Conservation (phyloP, 2,329 filamentous ascomycete genomes). For the Fusarium metavorans region DNA sequence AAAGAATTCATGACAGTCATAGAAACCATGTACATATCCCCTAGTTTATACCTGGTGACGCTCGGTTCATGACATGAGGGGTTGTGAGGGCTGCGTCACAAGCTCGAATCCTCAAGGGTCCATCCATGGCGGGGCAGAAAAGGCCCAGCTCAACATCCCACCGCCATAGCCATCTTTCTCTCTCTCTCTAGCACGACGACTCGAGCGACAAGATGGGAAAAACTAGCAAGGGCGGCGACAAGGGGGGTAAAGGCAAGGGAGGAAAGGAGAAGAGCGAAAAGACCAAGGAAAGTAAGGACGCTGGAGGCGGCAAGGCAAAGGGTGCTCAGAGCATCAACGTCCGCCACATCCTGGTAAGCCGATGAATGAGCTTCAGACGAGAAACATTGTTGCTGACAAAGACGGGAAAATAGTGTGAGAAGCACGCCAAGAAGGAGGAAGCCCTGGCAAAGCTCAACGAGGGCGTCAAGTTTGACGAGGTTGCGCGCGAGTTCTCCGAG, state of each 20-base stretch:
- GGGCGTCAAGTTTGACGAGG: slow-evolving; percentile 79
- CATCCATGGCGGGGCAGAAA: slow-evolving; percentile 31
- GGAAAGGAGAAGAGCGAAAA: slow-evolving; percentile 40
- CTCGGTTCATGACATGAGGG: neutral
- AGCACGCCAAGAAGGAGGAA: slow-evolving; percentile 82
- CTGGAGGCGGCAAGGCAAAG: slow-evolving; percentile 54
- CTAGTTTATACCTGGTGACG: neutral
- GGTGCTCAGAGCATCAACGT: slow-evolving; percentile 79
- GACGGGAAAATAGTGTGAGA: slow-evolving; percentile 68
- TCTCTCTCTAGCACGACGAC: slow-evolving; percentile 18
- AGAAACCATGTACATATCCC: neutral
- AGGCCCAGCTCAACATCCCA: slow-evolving; percentile 16
- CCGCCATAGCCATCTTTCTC: slow-evolving; percentile 3
- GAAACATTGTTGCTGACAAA: slow-evolving; percentile 14
- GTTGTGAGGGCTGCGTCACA: neutral
- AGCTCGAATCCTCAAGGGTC: slow-evolving; percentile 23
- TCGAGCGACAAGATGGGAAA: slow-evolving; percentile 49
- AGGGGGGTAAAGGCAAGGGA: slow-evolving; percentile 52
- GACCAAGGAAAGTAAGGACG: slow-evolving; percentile 44
- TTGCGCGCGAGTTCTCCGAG: slow-evolving; percentile 78
- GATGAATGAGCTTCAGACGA: slow-evolving; percentile 14
- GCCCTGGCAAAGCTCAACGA: slow-evolving; percentile 75
- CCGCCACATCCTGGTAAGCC: slow-evolving; percentile 73
- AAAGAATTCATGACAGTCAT: slow-evolving; percentile 1
- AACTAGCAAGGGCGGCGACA: slow-evolving; percentile 51